phyloP scores from a whole-genome alignment of 192 early-diverging fungal species.

The Coemansia sp. region DNA sequence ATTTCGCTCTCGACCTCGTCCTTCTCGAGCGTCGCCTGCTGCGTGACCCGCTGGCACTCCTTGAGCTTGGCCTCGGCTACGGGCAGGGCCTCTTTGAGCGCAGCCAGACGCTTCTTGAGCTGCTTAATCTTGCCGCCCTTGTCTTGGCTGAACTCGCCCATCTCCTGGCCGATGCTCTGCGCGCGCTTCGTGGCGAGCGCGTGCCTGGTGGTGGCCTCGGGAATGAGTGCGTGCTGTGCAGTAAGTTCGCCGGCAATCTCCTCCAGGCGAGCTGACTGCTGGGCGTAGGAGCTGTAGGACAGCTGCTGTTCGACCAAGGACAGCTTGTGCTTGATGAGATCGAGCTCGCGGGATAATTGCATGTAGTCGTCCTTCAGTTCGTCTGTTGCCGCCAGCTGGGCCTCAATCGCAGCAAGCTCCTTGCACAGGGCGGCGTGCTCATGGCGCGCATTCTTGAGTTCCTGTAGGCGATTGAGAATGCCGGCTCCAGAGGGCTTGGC shows the following conservation, averaged over 20 bases:
- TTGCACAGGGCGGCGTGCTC: slow-evolving; percentile 55
- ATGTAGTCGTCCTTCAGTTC: slow-evolving; percentile 59
- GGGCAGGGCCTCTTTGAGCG: slow-evolving; percentile 64
- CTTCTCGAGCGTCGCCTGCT: slow-evolving; percentile 46
- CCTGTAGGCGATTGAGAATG: slow-evolving; percentile 72
- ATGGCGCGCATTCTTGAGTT: slow-evolving; percentile 61
- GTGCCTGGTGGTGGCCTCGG: slow-evolving; percentile 52
- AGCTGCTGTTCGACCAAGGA: slow-evolving; percentile 74
- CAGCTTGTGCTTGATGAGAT: slow-evolving; percentile 79
- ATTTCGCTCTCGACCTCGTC: slow-evolving; percentile 51
- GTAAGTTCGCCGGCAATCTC: slow-evolving; percentile 51
- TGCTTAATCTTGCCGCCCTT: slow-evolving; percentile 87
- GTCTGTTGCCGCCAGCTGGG: slow-evolving; percentile 59
- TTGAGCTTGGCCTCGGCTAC: slow-evolving; percentile 51
- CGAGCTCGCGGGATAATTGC: slow-evolving; percentile 61
- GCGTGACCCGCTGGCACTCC: slow-evolving; percentile 40
- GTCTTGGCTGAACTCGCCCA: slow-evolving; percentile 85
- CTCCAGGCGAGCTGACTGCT: slow-evolving; percentile 56
- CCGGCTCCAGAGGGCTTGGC: slow-evolving; percentile 72
- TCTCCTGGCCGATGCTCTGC: slow-evolving; percentile 75
- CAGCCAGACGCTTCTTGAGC: slow-evolving; percentile 68
- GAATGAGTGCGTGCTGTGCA: slow-evolving; percentile 56
- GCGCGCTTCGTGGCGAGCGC: slow-evolving; percentile 57
- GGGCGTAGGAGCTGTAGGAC: slow-evolving; percentile 69
- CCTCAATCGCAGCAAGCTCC: slow-evolving; percentile 54